Evolutionary conservation across 768 basidiomycete genomes (phyloP).

Genomic region (Thelephora aurantiotincta): DNA sequence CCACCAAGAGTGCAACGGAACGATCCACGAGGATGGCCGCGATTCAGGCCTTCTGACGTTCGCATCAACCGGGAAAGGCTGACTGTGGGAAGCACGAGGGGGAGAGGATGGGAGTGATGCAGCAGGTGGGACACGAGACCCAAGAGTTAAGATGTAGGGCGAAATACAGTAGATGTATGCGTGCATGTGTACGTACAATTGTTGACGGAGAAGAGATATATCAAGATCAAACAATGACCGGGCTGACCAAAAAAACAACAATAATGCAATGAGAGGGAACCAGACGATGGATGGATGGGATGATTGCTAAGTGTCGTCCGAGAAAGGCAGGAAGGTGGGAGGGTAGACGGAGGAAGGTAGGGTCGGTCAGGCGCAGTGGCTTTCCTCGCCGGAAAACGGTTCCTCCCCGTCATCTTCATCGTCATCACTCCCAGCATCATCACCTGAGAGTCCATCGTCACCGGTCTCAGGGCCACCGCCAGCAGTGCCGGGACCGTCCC

Average conservation of each 20-base stretch:
- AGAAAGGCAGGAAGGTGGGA: background rate
- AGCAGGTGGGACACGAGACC: too few relatives aligned
- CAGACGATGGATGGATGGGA: background rate
- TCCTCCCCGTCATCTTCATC: constrained; percentile 7
- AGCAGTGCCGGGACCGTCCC: constrained; percentile 3
- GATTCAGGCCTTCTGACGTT: too few relatives aligned
- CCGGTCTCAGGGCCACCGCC: background rate
- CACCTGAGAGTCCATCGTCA: constrained; percentile 7
- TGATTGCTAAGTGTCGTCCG: background rate
- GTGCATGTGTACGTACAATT: too few relatives aligned
- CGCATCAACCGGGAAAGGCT: too few relatives aligned
- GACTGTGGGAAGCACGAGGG: too few relatives aligned
- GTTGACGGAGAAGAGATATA: too few relatives aligned
- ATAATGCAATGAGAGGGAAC: background rate
- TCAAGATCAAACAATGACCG: background rate
- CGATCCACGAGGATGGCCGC: too few relatives aligned
- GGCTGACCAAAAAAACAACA: background rate
- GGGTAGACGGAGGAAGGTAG: background rate
- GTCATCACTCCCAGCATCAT: constrained; percentile 16
- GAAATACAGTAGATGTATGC: too few relatives aligned
- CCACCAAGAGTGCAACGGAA: too few relatives aligned
- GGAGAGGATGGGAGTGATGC: too few relatives aligned
- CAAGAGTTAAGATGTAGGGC: too few relatives aligned
- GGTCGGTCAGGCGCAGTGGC: background rate
- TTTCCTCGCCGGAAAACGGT: background rate